Evolutionary conservation across 352 stramenopile species (phyloP).

Genomic region (Thalassiosira livingstoniorum): DNA sequence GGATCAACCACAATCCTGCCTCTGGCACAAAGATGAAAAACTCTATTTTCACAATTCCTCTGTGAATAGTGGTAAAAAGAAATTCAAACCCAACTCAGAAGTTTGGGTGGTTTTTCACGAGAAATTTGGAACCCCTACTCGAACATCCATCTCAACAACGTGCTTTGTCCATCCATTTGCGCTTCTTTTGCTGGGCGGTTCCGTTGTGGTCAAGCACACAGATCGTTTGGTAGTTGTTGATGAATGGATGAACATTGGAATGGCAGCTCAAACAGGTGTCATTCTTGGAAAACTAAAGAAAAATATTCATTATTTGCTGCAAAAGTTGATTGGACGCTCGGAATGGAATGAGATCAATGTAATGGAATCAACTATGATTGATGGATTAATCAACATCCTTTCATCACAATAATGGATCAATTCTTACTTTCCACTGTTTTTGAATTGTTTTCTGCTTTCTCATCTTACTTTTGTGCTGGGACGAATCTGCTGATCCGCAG

Average conservation of each 20-base stretch:
- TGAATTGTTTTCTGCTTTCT: too few species aligned
- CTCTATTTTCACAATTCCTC: constrained; percentile 76
- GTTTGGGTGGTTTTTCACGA: constrained; percentile 79
- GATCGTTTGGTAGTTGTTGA: constrained; percentile 70
- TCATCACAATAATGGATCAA: background rate
- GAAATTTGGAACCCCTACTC: constrained; percentile 74
- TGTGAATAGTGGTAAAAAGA: constrained; percentile 64
- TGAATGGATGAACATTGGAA: constrained; percentile 77
- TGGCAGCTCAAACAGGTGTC: constrained; percentile 72
- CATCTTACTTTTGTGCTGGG: too few species aligned
- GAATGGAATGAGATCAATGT: constrained; percentile 14
- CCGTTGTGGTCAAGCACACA: constrained; percentile 64
- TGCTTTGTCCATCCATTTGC: constrained; percentile 71
- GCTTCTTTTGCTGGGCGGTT: constrained; percentile 74
- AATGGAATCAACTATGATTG: background rate
- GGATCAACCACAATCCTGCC: constrained; percentile 38
- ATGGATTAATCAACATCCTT: constrained; percentile 5
- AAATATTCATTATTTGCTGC: constrained; percentile 57
- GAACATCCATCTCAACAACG: constrained; percentile 71
- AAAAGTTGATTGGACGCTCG: constrained; percentile 44
- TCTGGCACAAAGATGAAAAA: constrained; percentile 69
- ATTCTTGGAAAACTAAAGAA: constrained; percentile 68
- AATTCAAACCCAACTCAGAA: constrained; percentile 34
- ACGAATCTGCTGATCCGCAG: too few species aligned
- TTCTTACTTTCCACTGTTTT: too few species aligned